A percentile compares a stretch with the other conserved stretches of the same genome.
These are phyloP conservation scores for Cornus suecica DNA, from an alignment of 148 eudicot species.

Conservation along the genomic window DNA sequence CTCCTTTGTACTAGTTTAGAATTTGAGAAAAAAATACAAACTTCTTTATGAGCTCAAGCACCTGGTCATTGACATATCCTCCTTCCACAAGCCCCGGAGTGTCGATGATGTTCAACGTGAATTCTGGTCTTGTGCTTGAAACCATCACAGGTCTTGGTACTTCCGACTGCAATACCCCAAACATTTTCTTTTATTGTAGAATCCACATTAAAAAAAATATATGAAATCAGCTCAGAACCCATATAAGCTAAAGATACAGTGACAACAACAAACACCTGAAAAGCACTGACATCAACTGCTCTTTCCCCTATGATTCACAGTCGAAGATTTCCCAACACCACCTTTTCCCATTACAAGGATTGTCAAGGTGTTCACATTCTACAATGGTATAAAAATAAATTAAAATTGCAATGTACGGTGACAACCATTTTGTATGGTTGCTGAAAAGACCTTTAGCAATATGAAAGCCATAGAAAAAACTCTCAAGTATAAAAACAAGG, in stretches of 20 bases:
- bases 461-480: neutral
- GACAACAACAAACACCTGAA: conserved; percentile 51
- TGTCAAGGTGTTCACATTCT: conserved; percentile 78
- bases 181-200: neutral
- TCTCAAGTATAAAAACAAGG: neutral
- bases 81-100: conserved; percentile 98
- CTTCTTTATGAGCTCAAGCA: conserved; percentile 79
- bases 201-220: neutral
- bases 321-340: conserved; percentile 96
- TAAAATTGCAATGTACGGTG: neutral
- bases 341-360: conserved; percentile 97
- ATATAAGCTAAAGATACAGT: neutral
- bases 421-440: neutral
- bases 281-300: conserved; percentile 84
- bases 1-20: too few relatives aligned
- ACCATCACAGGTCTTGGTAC: conserved; percentile 85
- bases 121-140: conserved; percentile 78
- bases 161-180: conserved; percentile 62
- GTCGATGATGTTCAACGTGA: conserved; percentile 87
- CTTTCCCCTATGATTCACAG: conserved; percentile 86
- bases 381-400: conserved; percentile 10
- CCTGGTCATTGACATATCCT: conserved; percentile 86
- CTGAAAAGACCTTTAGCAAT: neutral
- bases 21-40: too few relatives aligned
- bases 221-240: neutral